Evolutionary conservation across 306 rosid species (phyloP).

Genomic region (Gillenia trifoliata): DNA sequence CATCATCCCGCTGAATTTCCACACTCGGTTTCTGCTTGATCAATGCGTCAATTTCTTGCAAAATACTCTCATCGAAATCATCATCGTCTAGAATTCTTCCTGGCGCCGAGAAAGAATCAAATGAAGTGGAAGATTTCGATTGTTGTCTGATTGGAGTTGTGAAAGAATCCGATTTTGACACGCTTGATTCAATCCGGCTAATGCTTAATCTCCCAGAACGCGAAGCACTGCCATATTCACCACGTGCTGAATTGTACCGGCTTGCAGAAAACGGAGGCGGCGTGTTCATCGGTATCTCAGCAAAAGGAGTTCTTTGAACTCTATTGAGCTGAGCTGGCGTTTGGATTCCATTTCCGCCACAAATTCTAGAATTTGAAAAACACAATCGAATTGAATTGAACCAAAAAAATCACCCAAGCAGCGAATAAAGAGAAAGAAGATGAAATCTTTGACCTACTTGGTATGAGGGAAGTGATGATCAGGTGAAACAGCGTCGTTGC

Average conservation of each 20-base stretch:
- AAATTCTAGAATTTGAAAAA: slow-evolving; percentile 26
- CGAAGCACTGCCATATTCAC: neutral
- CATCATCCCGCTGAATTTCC: slow-evolving; percentile 19
- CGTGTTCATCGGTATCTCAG: slow-evolving; percentile 43
- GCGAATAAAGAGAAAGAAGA: neutral
- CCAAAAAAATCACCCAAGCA: neutral
- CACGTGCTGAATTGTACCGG: slow-evolving; percentile 11
- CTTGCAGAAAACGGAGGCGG: slow-evolving; percentile 2
- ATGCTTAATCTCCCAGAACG: neutral
- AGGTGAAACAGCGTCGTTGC: slow-evolving; percentile 26
- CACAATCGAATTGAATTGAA: neutral
- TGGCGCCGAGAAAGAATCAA: slow-evolving; percentile 28
- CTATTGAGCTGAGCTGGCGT: slow-evolving; percentile 17
- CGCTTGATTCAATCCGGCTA: neutral
- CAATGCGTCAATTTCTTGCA: slow-evolving; percentile 63
- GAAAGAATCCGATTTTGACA: slow-evolving; percentile 26
- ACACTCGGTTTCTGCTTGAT: slow-evolving; percentile 41
- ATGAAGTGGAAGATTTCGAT: slow-evolving; percentile 17
- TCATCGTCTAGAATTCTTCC: slow-evolving; percentile 48
- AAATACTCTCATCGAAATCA: slow-evolving; percentile 61
- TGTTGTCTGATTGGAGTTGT: slow-evolving; percentile 46
- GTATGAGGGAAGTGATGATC: slow-evolving; percentile 13
- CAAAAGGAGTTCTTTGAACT: slow-evolving; percentile 50
- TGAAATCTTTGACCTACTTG: slow-evolving; percentile 2
- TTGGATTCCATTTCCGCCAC: slow-evolving; percentile 20